Base-by-base conservation (phyloP, 441 rosid genomes). In the Flueggea neowawraea region DNA sequence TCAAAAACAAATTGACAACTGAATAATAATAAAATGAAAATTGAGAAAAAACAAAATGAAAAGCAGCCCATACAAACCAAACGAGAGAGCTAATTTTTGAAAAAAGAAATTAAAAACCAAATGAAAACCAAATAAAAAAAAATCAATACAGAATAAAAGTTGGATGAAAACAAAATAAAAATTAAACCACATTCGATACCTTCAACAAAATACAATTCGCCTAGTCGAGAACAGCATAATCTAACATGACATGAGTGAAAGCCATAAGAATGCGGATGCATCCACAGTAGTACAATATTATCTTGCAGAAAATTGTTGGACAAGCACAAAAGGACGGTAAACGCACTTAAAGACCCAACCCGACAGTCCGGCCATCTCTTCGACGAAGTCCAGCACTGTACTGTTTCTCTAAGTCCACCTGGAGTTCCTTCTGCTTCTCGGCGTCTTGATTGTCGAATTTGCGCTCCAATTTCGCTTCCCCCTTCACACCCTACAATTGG, bases 401-500 rank as follows among this genome's bases (percentile, higher is more conserved):
- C 73, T 89, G 99, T 84, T 89, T 91, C 90, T 94, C 97, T 59
- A 94, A 73, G 75, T 94, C 96, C 78, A 78, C 60, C 78, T 94
- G 99, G 65, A 94, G 82, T 73, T 91, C 89, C 78, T 78, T 84
- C 82, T 94, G 96, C 82, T 84, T 91, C 85, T 85, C 97, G 2
- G 76, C 87, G 71, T 77, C 80, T 59, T 74, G 78, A 59, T 65
- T 73, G 78, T 73, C 72, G 56, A 83, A 68, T 58, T 73, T 75
- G 31, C 60, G 74, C 49, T 84, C 96, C 36, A 52, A 60, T 57
- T 67, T 81, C 69, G 58, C 66, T 2, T 82, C 83, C 64, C 96
- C 93, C 75, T 87, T 91, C 80, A 91, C 95, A 85, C 97, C 98
- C 98, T 94, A 84, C 96, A 90, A 87, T 77, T 82, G 85, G 86